Evolutionary conservation across 768 basidiomycete genomes (phyloP).

Genomic region (Panus rudis): DNA sequence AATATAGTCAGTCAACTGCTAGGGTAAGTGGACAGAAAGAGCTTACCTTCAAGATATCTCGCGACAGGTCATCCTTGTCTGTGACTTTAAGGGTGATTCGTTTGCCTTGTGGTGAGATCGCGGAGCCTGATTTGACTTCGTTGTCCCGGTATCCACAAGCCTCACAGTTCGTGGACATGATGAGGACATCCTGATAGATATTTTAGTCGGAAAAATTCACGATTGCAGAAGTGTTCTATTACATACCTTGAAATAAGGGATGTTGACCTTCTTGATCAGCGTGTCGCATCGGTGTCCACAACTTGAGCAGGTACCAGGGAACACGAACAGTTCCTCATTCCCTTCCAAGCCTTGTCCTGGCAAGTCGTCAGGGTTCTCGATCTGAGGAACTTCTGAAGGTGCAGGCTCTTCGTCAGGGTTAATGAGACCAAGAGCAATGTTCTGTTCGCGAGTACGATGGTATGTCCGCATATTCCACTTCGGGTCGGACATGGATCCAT

Average conservation of each 20-base stretch:
- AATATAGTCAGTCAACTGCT: background rate
- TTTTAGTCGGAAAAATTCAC: slow-evolving; percentile 23
- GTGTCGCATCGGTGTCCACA: slow-evolving; percentile 83
- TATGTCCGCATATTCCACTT: slow-evolving; percentile 90
- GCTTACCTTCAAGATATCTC: slow-evolving; percentile 88
- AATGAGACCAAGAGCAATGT: slow-evolving; percentile 69
- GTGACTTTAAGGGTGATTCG: slow-evolving; percentile 84
- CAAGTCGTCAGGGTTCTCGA: slow-evolving; percentile 8
- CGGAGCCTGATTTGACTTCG: slow-evolving; percentile 91
- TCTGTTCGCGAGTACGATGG: slow-evolving; percentile 72
- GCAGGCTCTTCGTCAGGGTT: slow-evolving; percentile 35
- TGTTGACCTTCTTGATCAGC: slow-evolving; percentile 91
- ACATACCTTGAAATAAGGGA: slow-evolving; percentile 90
- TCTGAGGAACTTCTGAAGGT: slow-evolving; percentile 1
- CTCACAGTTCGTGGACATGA: slow-evolving; percentile 98
- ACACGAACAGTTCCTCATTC: slow-evolving; percentile 85
- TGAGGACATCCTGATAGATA: slow-evolving; percentile 73
- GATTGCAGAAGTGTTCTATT: background rate
- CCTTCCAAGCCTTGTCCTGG: slow-evolving; percentile 25
- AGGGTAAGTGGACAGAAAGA: background rate
- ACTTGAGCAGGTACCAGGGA: slow-evolving; percentile 82
- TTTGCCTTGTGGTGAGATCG: slow-evolving; percentile 84
- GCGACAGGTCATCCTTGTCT: slow-evolving; percentile 84
- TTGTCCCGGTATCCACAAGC: slow-evolving; percentile 94
- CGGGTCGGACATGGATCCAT: slow-evolving; percentile 80